Evolutionary conservation across 805 yeast species (phyloP).

Genomic region (Saccharomycopsis sp.): DNA sequence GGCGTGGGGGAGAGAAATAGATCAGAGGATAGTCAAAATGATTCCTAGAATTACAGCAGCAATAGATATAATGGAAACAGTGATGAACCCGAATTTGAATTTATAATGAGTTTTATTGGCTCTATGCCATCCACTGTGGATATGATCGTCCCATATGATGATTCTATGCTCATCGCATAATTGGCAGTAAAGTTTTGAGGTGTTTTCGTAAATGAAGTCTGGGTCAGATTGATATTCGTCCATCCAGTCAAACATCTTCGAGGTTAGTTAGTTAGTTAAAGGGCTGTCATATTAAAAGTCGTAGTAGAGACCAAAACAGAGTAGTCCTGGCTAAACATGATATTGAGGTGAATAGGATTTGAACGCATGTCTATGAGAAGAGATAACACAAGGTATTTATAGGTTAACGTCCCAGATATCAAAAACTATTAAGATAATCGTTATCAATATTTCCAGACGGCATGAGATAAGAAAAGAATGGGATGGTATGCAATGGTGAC

Average conservation of each 20-base stretch:
- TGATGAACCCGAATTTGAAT: background rate
- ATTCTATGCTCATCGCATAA: constrained; percentile 14
- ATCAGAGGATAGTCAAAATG: background rate
- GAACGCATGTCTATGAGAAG: no score
- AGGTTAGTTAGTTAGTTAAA: background rate
- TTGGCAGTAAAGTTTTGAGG: constrained; percentile 17
- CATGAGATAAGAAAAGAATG: background rate
- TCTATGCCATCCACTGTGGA: constrained; percentile 3
- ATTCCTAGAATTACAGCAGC: background rate
- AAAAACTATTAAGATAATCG: background rate
- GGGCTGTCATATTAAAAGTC: background rate
- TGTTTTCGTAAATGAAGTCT: constrained; percentile 10
- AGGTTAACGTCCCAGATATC: background rate
- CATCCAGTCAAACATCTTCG: constrained; percentile 13
- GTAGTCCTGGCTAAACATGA: background rate
- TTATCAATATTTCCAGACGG: background rate
- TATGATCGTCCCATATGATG: constrained; percentile 11
- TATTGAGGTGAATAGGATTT: no score
- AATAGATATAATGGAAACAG: background rate
- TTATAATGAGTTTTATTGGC: constrained; percentile 3
- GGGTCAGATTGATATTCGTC: constrained; percentile 14
- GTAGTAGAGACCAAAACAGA: background rate
- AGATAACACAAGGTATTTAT: background rate
- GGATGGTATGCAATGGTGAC: background rate
- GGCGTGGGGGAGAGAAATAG: background rate